Base-by-base conservation (phyloP, 805 yeast species). In the Torulaspora indica region DNA sequence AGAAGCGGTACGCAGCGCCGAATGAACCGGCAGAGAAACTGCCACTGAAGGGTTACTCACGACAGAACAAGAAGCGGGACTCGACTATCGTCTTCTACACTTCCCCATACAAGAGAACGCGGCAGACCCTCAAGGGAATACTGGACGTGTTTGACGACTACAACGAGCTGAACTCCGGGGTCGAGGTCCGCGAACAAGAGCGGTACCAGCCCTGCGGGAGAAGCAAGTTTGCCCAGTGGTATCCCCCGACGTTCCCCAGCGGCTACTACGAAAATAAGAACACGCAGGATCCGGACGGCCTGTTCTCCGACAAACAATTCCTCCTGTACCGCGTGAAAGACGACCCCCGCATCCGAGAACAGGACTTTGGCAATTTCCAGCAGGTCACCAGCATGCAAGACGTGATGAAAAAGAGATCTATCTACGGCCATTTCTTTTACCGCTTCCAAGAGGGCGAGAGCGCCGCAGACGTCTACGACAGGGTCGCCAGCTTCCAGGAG, bases 331-430 rank as follows among this genome's bases (percentile, higher is more conserved):
- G 74, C 30, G 77, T 84, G 2, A 75, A 79, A 53, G 97, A 90
- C 62, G 97, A 90, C 60, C 95, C 96, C 9, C 69, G 96, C 43
- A 78, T 90, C 77, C 73, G 97, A 50, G 97, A 90, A 60, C 97
- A 90, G 64, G 97, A 90, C 63, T 90, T 90, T 60, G 97, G 97
- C 15, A 89, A 89, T 61, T 89, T 88, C 64, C 97, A 89, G 67
- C 79, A 84, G 43, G 75, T 81, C 0, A 75, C 79, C 1, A 80
- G 78, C 43, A 89, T 89, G 95, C 82, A 82, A 53, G 71, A 73
- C 53, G 82, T 88, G 27, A 83, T 95, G 88, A 74, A 75, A 43
- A 95, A 86, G 55, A 68, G 97, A 37, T 90, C 95, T 0, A 78
- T 79, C 49, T 90, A 90, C 66, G 97, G 97, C 0, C 86, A 82